These are phyloP conservation scores for Cubamyces lactineus DNA, from an alignment of 768 basidiomycete species.

Conservation along the genomic window DNA sequence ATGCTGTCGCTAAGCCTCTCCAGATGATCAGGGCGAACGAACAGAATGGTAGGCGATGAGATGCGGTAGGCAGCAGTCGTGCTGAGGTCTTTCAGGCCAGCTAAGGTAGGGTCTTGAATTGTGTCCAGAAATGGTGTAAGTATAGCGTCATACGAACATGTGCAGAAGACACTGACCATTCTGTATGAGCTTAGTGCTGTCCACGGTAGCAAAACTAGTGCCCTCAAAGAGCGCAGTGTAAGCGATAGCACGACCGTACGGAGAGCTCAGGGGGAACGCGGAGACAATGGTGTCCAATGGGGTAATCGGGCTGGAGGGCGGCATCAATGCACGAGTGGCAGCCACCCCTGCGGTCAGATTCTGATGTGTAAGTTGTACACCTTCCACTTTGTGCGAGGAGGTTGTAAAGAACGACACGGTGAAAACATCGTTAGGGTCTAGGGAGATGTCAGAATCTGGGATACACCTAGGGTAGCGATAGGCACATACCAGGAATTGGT, in stretches of 20 bases:
- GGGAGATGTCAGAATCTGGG: constrained; percentile 5
- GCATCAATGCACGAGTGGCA: constrained; percentile 74
- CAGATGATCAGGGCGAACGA: constrained; percentile 68
- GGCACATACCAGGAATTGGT: constrained; percentile 54
- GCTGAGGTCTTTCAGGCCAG: constrained; percentile 52
- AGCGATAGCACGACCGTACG: constrained; percentile 79
- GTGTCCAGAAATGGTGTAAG: constrained; percentile 2
- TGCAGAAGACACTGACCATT: constrained; percentile 41
- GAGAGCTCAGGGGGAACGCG: constrained; percentile 68
- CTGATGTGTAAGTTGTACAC: constrained; percentile 74
- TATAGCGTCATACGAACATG: neutral
- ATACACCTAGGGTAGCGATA: neutral
- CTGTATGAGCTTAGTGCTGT: constrained; percentile 56
- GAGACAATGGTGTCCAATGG: constrained; percentile 80
- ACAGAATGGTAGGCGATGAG: constrained; percentile 79
- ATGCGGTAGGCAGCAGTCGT: constrained; percentile 55
- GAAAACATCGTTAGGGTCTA: constrained; percentile 66
- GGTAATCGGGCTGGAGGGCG: constrained; percentile 67
- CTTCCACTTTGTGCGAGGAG: constrained; percentile 55
- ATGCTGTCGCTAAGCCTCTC: constrained; percentile 56
- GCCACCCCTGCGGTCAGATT: constrained; percentile 91
- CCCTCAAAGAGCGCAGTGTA: constrained; percentile 81
- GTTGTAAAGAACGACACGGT: constrained; percentile 68
- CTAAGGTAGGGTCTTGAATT: neutral
- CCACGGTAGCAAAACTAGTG: constrained; percentile 68